A percentile compares a stretch with the other conserved stretches of the same genome.
These are phyloP conservation scores for Epichloe glyceriae DNA, from an alignment of 2,329 filamentous ascomycete genomes.

Conservation along the genomic window DNA sequence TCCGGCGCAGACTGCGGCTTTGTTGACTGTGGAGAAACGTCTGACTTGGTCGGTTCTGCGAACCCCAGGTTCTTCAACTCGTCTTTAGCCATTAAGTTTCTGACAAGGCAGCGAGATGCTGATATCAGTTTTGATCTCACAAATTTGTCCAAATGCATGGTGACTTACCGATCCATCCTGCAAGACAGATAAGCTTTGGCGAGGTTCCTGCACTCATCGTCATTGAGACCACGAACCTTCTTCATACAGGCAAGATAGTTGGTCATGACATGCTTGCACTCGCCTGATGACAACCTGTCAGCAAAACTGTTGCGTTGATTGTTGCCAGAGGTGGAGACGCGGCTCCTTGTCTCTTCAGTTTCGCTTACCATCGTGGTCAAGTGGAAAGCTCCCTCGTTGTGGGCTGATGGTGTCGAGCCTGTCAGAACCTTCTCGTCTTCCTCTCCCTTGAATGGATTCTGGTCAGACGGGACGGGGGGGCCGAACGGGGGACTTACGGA, in stretches of 20 bases:
- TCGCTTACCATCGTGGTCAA: slow-evolving; percentile 67
- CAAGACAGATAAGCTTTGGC: slow-evolving; percentile 84
- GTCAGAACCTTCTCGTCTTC: slow-evolving; percentile 1
- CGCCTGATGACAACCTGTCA: slow-evolving; percentile 41
- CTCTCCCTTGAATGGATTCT: neutral
- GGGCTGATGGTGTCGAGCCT: slow-evolving; percentile 39
- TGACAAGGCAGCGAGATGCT: slow-evolving; percentile 18
- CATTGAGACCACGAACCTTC: slow-evolving; percentile 69
- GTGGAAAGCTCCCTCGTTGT: slow-evolving; percentile 86
- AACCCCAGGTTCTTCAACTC: slow-evolving; percentile 92
- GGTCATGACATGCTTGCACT: slow-evolving; percentile 84
- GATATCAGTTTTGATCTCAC: neutral
- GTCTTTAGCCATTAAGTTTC: slow-evolving; percentile 92
- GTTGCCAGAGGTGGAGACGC: neutral
- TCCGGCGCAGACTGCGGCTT: slow-evolving; percentile 15
- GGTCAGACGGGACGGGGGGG: neutral
- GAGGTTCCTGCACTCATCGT: slow-evolving; percentile 68
- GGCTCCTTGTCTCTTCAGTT: neutral
- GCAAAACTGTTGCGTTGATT: neutral
- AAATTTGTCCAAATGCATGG: neutral
- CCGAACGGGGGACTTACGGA: slow-evolving; percentile 38
- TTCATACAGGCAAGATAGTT: slow-evolving; percentile 81
- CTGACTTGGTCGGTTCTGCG: slow-evolving; percentile 17
- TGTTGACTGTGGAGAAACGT: slow-evolving; percentile 4
- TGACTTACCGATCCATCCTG: slow-evolving; percentile 77